Conservation (phyloP, 768 basidiomycete species). For the Leccinum longicurvipes region DNA sequence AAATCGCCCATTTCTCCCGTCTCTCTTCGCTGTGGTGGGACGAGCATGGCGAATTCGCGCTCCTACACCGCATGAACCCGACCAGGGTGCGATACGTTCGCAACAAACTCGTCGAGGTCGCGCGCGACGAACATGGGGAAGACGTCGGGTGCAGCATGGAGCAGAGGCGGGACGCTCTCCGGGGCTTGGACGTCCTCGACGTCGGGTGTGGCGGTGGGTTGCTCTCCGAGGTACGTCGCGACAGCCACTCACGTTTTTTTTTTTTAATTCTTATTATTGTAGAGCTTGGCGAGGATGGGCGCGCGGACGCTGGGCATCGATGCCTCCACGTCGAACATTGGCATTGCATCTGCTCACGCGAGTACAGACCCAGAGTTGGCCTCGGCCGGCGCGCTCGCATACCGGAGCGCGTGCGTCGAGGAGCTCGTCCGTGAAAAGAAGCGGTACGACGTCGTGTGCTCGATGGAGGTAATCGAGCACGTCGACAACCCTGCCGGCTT, state of each 20-base stretch:
- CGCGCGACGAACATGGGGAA: slow-evolving; percentile 50
- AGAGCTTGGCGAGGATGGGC: slow-evolving; percentile 88
- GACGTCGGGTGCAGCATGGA: slow-evolving; percentile 29
- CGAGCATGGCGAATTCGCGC: slow-evolving; percentile 83
- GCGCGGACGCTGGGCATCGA: slow-evolving; percentile 90
- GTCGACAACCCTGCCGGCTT: slow-evolving; percentile 90
- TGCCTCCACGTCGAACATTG: slow-evolving; percentile 83
- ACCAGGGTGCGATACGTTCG: slow-evolving; percentile 78
- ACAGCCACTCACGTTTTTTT: background rate
- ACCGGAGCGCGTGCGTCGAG: slow-evolving; percentile 75
- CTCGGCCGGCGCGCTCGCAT: slow-evolving; percentile 43
- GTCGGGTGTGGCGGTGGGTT: slow-evolving; percentile 96
- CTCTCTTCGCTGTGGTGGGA: slow-evolving; percentile 96
- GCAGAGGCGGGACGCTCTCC: slow-evolving; percentile 39
- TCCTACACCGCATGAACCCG: slow-evolving; percentile 95
- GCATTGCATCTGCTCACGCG: slow-evolving; percentile 81
- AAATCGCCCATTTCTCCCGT: slow-evolving; percentile 86
- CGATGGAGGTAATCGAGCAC: slow-evolving; percentile 98
- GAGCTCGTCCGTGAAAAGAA: slow-evolving; percentile 58
- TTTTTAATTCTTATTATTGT: background rate
- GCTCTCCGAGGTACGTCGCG: slow-evolving; percentile 71
- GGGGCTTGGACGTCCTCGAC: slow-evolving; percentile 74
- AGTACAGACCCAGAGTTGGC: slow-evolving; percentile 65
- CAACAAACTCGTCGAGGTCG: slow-evolving; percentile 65
- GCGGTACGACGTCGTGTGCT: slow-evolving; percentile 89